phyloP scores from a whole-genome alignment of 2,329 filamentous ascomycete species.

The Aspergillus fumigatiaffinis region DNA sequence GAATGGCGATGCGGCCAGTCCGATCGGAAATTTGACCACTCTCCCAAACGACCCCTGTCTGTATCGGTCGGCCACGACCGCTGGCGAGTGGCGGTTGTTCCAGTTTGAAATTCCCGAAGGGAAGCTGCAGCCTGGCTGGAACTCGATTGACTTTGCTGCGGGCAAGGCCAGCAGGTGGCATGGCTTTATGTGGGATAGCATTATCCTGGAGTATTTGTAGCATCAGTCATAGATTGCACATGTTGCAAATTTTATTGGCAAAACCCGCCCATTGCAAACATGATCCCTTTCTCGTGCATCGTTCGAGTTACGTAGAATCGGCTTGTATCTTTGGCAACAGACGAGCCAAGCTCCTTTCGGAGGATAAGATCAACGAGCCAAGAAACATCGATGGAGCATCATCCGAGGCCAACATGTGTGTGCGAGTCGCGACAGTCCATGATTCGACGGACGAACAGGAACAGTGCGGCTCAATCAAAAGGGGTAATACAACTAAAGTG shows the following conservation, averaged over 20 bases:
- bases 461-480: neutral
- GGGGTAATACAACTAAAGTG: neutral
- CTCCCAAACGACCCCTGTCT: conserved; percentile 45
- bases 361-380: neutral
- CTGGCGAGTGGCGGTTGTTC: conserved; percentile 47
- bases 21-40: conserved; percentile 35
- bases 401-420: no score
- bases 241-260: no score
- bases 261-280: no score
- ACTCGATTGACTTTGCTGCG: conserved; percentile 37
- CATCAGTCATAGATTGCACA: no score
- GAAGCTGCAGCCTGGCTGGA: conserved; percentile 29
- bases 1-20: conserved; percentile 38
- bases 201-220: conserved; percentile 31
- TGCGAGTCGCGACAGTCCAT: no score
- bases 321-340: neutral
- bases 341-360: no score
- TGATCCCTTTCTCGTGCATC: no score
- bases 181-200: conserved; percentile 43
- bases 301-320: neutral
- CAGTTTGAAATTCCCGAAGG: conserved; percentile 36
- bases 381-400: neutral
- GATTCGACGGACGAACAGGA: neutral
- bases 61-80: conserved; percentile 46
- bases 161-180: conserved; percentile 35